Percentiles rank a stretch among this genome's conserved stretches.
Evolutionary conservation across 768 basidiomycete species (phyloP).

Genomic region (Serpula lacrymans): DNA sequence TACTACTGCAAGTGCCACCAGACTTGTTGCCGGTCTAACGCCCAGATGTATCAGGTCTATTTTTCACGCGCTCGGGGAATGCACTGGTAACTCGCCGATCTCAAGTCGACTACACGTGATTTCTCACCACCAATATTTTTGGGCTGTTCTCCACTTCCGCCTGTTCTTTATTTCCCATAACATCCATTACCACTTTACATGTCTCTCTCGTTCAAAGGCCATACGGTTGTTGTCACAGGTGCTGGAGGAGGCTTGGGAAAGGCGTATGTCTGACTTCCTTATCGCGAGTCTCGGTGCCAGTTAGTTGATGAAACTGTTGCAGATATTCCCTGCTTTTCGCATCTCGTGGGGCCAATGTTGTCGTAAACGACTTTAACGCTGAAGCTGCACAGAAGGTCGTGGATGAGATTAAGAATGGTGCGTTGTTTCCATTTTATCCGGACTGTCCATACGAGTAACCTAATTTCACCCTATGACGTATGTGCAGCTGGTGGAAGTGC

Average conservation of each 20-base stretch:
- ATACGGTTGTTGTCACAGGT: conserved; percentile 93
- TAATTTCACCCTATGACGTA: too few species aligned
- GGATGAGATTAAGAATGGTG: conserved; percentile 80
- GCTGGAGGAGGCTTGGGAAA: conserved; percentile 94
- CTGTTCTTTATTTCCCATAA: too few species aligned
- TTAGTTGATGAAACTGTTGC: conserved; percentile 6
- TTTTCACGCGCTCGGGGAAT: too few species aligned
- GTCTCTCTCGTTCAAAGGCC: conserved; percentile 76
- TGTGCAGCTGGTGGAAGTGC: conserved; percentile 83
- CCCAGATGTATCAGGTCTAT: too few species aligned
- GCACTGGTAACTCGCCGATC: too few species aligned
- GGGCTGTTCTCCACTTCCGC: too few species aligned
- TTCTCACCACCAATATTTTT: too few species aligned
- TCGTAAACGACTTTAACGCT: conserved; percentile 91
- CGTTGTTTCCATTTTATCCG: conserved; percentile 15
- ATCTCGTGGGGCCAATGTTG: conserved; percentile 88
- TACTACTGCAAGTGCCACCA: too few species aligned
- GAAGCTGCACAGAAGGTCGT: conserved; percentile 91
- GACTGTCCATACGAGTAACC: conserved; percentile 1
- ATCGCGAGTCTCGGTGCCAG: background rate
- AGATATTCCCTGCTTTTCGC: conserved; percentile 92
- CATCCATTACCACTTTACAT: too few species aligned
- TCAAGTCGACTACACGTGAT: too few species aligned
- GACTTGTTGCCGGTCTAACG: too few species aligned
- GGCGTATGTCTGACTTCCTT: conserved; percentile 52